Evolutionary conservation across 1,284 basidiomycete species (phyloP).

Genomic region (Pisolithus thermaeus): DNA sequence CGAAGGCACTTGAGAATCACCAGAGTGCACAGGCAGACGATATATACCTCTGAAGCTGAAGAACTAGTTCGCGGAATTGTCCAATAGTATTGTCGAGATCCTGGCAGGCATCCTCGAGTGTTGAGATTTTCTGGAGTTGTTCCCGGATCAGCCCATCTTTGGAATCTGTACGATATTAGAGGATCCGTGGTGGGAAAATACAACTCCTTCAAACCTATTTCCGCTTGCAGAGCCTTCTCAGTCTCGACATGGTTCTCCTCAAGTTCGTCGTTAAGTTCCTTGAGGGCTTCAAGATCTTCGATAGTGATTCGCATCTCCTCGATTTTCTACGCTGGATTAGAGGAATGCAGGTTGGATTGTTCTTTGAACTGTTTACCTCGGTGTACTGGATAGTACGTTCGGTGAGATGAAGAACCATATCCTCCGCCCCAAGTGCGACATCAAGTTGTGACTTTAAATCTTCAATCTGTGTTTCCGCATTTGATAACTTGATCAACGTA

Average conservation of each 20-base stretch:
- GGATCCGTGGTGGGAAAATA: not conserved
- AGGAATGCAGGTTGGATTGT: not conserved
- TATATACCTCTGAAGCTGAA: conserved; percentile 71
- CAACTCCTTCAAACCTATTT: conserved; percentile 54
- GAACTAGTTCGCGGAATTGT: conserved; percentile 88
- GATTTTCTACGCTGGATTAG: conserved; percentile 63
- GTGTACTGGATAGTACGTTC: conserved; percentile 90
- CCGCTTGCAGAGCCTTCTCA: conserved; percentile 88
- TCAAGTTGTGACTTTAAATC: conserved; percentile 94
- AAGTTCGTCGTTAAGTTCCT: conserved; percentile 94
- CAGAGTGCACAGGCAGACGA: not conserved
- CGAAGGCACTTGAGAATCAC: not conserved
- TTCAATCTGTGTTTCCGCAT: conserved; percentile 87
- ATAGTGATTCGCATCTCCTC: conserved; percentile 95
- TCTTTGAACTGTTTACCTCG: conserved; percentile 50
- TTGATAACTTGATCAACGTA: conserved; percentile 71
- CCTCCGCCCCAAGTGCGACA: conserved; percentile 92
- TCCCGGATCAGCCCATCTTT: conserved; percentile 71
- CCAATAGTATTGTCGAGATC: conserved; percentile 85
- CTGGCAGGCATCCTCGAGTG: conserved; percentile 71
- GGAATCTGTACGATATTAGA: conserved; percentile 43
- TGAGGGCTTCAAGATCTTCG: conserved; percentile 93
- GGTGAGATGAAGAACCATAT: conserved; percentile 93
- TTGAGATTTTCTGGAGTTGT: conserved; percentile 55
- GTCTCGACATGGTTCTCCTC: conserved; percentile 96